Percentiles rank a stretch among this genome's conserved stretches.
These are phyloP conservation scores for Pythium aphanidermatum DNA, from an alignment of 352 stramenopile genomes.

Conservation along the genomic window DNA sequence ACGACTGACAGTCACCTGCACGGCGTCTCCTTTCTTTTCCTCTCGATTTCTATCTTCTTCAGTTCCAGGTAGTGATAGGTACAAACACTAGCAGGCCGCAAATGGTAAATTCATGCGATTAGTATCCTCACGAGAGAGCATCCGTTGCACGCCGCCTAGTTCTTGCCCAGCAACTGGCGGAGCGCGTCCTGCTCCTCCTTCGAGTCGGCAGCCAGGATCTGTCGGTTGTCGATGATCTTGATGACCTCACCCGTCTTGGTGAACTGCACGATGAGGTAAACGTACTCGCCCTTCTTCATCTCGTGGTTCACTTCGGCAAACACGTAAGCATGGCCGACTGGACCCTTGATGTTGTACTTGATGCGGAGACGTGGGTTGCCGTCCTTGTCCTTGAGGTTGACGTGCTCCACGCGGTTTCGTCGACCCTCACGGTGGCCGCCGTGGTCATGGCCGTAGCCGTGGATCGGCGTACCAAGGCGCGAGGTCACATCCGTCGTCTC, in stretches of 20 bases:
- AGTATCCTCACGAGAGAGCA: too few species aligned
- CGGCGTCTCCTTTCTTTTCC: too few species aligned
- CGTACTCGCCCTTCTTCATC: constrained; percentile 93
- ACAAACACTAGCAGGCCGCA: too few species aligned
- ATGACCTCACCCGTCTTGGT: constrained; percentile 88
- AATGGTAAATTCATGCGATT: too few species aligned
- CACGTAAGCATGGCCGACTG: constrained; percentile 82
- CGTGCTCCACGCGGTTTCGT: constrained; percentile 94
- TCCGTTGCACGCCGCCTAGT: constrained; percentile 18
- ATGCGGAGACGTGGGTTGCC: constrained; percentile 80
- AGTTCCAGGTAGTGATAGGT: too few species aligned
- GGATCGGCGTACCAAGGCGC: constrained; percentile 85
- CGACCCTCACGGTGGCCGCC: constrained; percentile 90
- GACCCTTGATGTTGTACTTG: constrained; percentile 94
- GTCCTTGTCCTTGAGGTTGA: constrained; percentile 88
- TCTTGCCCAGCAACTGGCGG: constrained; percentile 59
- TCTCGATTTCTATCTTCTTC: too few species aligned
- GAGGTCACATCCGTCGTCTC: constrained; percentile 79
- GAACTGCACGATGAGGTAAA: constrained; percentile 94
- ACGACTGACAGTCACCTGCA: too few species aligned
- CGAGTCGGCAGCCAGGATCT: constrained; percentile 65
- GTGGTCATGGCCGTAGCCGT: constrained; percentile 93
- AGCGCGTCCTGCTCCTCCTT: constrained; percentile 78
- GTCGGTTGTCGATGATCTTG: constrained; percentile 92
- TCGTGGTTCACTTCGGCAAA: constrained; percentile 91